Evolutionary conservation across 768 basidiomycete genomes (phyloP).

Genomic region (Boletus patriciae): DNA sequence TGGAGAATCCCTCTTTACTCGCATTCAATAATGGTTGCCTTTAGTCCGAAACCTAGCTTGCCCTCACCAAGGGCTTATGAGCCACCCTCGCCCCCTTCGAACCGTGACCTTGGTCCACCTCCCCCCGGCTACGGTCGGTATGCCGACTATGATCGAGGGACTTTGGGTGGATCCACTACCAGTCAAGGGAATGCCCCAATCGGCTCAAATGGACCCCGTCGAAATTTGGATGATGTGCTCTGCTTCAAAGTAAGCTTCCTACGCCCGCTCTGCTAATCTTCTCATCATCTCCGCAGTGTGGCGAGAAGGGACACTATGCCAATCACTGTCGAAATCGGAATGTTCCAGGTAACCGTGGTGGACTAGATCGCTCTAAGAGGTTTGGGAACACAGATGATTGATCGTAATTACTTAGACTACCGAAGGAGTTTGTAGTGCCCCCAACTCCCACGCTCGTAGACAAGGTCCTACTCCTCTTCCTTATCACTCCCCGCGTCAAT

Average conservation of each 20-base stretch:
- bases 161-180: constrained; percentile 31
- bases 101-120: constrained; percentile 83
- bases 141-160: constrained; percentile 66
- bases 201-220: constrained; percentile 46
- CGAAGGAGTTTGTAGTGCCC: background rate
- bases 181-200: constrained; percentile 29
- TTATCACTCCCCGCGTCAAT: background rate
- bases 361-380: constrained; percentile 54
- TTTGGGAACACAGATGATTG: constrained; percentile 32
- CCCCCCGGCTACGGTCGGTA: constrained; percentile 89
- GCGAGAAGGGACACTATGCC: constrained; percentile 92
- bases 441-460: background rate
- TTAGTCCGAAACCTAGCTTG: constrained; percentile 74
- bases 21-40: constrained; percentile 9
- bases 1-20: constrained; percentile 19
- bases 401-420: background rate
- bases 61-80: constrained; percentile 76
- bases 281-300: constrained; percentile 54
- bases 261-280: constrained; percentile 1
- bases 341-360: constrained; percentile 88
- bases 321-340: constrained; percentile 91
- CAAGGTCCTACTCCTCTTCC: background rate
- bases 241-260: constrained; percentile 73
- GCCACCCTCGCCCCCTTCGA: constrained; percentile 70
- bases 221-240: constrained; percentile 80